Conservation (phyloP, 495 filamentous ascomycete species). For the Stereocaulon alpinum region DNA sequence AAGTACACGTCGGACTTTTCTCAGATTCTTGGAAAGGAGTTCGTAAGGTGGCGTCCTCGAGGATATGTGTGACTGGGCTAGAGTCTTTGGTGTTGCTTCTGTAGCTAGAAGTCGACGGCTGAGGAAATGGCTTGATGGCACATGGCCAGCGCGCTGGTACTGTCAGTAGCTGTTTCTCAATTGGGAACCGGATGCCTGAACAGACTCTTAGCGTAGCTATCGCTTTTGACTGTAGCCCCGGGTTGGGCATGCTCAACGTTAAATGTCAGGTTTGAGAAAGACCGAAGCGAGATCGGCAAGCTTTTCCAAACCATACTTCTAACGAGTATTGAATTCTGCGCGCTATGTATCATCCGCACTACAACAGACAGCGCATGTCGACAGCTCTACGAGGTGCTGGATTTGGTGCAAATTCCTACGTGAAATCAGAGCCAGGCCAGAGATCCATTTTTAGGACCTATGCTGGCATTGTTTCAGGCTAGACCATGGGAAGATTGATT, state of each 20-base stretch:
- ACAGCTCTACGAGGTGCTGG: neutral
- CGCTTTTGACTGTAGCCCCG: neutral
- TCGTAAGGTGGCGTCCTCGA: conserved; percentile 54
- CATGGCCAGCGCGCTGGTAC: neutral
- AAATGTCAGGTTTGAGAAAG: neutral
- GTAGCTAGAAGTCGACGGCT: conserved; percentile 26
- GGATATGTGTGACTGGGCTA: conserved; percentile 27
- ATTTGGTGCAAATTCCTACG: neutral
- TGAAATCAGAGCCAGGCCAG: neutral
- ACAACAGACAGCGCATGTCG: no score
- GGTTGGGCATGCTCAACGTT: neutral
- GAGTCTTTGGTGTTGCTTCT: conserved; percentile 23
- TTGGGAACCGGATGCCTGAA: neutral
- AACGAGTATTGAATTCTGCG: neutral
- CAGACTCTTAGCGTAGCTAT: conserved; percentile 9
- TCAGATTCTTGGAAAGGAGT: conserved; percentile 47
- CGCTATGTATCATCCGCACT: neutral
- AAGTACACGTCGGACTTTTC: conserved; percentile 61
- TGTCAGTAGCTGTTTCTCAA: neutral
- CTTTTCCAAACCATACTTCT: no score
- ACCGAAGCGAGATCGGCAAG: neutral
- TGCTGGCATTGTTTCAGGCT: neutral
- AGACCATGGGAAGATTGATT: neutral
- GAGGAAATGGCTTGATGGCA: neutral
- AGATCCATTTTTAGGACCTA: neutral